Evolutionary conservation across 306 rosid species (phyloP).

Genomic region (Medicago lupulina): DNA sequence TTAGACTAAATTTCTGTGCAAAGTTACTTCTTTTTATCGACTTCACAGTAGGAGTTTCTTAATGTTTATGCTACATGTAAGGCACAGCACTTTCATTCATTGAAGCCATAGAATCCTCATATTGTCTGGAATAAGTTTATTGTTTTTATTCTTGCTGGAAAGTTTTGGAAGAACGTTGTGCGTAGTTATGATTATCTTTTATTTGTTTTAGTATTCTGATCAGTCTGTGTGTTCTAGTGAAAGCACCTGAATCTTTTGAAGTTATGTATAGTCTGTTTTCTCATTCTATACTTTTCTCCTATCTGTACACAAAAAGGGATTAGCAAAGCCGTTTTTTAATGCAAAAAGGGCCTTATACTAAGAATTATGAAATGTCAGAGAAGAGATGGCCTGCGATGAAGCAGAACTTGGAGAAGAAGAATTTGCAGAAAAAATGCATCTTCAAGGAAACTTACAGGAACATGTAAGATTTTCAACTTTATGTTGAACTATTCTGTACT

Average conservation of each 20-base stretch:
- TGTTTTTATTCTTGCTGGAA: background rate
- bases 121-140: background rate
- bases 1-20: background rate
- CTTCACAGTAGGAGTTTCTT: background rate
- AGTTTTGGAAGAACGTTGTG: background rate
- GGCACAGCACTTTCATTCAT: background rate
- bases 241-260: background rate
- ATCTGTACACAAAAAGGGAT: background rate
- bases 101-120: too few species aligned
- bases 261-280: conserved; percentile 12
- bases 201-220: too few species aligned
- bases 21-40: background rate
- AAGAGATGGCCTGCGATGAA: conserved; percentile 91
- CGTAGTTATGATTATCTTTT: background rate
- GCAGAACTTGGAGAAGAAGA: conserved; percentile 83
- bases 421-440: conserved; percentile 61
- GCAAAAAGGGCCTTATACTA: conserved; percentile 24
- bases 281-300: background rate
- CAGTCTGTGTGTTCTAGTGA: background rate
- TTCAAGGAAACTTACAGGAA: conserved; percentile 61
- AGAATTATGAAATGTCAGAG: conserved; percentile 55
- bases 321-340: conserved; percentile 1
- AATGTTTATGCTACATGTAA: too few species aligned
- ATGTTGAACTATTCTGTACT: background rate
- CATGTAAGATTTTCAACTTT: conserved; percentile 53